A percentile compares a stretch with the other conserved stretches of the same genome.
Conservation (phyloP, 176 grass and related monocot species). For the Phoenix roebelenii region DNA sequence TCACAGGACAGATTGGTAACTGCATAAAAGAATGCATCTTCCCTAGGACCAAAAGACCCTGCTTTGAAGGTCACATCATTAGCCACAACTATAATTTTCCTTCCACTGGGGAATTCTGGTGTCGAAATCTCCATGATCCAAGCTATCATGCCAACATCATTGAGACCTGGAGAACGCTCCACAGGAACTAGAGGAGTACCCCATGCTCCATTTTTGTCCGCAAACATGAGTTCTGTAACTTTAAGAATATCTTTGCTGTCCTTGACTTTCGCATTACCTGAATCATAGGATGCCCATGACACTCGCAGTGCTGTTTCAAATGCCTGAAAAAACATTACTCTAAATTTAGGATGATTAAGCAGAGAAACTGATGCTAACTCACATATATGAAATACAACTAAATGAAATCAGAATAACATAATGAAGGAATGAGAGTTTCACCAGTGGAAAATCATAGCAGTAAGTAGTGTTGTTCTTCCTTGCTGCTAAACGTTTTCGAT, state of each 20-base stretch:
- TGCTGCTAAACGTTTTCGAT: constrained; percentile 64
- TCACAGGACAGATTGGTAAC: constrained; percentile 84
- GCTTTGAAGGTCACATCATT: constrained; percentile 94
- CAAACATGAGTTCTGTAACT: constrained; percentile 71
- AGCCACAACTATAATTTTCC: constrained; percentile 88
- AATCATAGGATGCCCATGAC: constrained; percentile 56
- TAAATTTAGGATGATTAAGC: too few species aligned
- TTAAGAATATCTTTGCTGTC: constrained; percentile 43
- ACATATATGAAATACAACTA: too few species aligned
- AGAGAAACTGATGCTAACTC: too few species aligned
- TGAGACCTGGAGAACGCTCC: constrained; percentile 58
- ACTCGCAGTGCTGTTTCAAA: constrained; percentile 83
- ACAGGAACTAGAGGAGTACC: constrained; percentile 57
- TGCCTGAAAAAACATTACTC: constrained; percentile 49
- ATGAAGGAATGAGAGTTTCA: neutral
- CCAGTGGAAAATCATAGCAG: constrained; percentile 97
- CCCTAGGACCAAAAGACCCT: constrained; percentile 92
- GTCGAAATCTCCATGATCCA: constrained; percentile 91
- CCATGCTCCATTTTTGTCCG: constrained; percentile 60
- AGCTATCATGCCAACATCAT: constrained; percentile 85
- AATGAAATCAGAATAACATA: too few species aligned
- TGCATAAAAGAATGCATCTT: constrained; percentile 93
- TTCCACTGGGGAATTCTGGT: constrained; percentile 75
- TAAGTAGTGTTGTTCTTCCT: constrained; percentile 95
- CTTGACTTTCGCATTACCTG: constrained; percentile 29